Evolutionary conservation across 768 basidiomycete species (phyloP), one percentile per base, ranked within the genome.

Genomic region (Trametes cubensis): DNA sequence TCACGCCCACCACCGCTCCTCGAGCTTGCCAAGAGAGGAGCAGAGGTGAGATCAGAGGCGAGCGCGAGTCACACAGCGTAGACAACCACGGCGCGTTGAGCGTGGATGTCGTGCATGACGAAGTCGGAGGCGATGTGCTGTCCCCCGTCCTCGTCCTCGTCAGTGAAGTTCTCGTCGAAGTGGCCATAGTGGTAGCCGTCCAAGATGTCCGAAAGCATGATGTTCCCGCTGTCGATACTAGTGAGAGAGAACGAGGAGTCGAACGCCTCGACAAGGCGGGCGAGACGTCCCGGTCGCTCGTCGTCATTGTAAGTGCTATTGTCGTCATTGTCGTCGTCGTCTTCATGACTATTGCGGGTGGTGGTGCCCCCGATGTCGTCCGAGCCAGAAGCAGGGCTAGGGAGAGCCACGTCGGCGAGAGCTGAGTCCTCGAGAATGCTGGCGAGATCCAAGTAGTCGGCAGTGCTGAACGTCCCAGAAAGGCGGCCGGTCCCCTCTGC

Each of bases 141-240:
- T 8, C 51, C 49, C 6, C 25, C 41, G 26, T 28, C 40, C n/a
- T 49, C 49, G 41, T 21, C n/a, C n/a, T 51, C 58, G 10, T 34
- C 34, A 11, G 2, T 34, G 26, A 44, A 17, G 41, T 17, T 44
- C 28, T 52, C 58, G 41, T 51, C 28, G 14, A 25, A 44, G 28
- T 34, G 20, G 41, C 52, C 49, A 42, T 21, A 52, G 41, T 59
- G 48, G 21, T 59, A 59, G 28, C 51, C 41, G n/a, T 51, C 58
- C n/a, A 59, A 42, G 26, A 59, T 45, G 41, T 52, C 58, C 20
- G 38, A 23, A 28, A 51, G 58, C 49, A 52, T 51, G 58, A 41
- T 28, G 30, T 44, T 40, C 49, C 47, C 56, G 46, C 47, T 59
- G 41, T 51, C 58, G 28, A 44, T 30, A 41, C 58, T 51, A 8